Base-by-base conservation (phyloP, 2,329 filamentous ascomycete genomes). In the Clonostachys rosea region DNA sequence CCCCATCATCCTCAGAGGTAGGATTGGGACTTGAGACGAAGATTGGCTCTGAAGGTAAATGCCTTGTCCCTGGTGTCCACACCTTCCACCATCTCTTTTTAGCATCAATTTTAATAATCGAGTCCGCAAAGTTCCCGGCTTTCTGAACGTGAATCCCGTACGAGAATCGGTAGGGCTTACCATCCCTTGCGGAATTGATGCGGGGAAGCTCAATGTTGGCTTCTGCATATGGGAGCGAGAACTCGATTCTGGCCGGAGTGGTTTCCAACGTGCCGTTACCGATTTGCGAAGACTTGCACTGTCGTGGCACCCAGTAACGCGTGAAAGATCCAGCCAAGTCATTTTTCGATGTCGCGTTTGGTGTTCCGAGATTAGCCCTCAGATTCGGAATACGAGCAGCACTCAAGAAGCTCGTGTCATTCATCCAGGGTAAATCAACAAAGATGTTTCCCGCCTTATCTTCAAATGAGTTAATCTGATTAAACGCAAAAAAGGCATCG, bases 401-500 rank as follows among this genome's bases (percentile, higher is more conserved):
- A 48, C 89, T 81, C 1, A 78, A 66, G 45, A 79, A 85, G 0
- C 79, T 72, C 56, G 86, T 90, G 44, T 78, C 69, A 24, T 39
- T 17, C 36, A 39, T 39, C 14, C 36, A 9, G 10, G 83, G 64
- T 2, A 86, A 60, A 50, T 95, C 89, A 47, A 84, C 81, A 30
- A 83, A 69, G 16, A 94, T 72, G 50, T 83, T 73, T 2, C 53
- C 61, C 6, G 47, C 45, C 33, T 42, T 34, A 5, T 87, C 77
- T 56, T 92, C 87, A 60, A 83, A 94, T 0, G 87, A 79, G 54
- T 95, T 95, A 59, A 89, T 72, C 0, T 79, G 81, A 65, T 95
- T 89, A 63, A 94, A 94, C 6, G 36, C 10, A 63, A 81, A 84
- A 69, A 91, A 95, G 42, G 83, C 83, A 0, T 86, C 77, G 0